Evolutionary conservation across 202 grass and related monocot genomes (phyloP), one percentile per base, ranked within the genome.

Genomic region (Musa balbisiana): DNA sequence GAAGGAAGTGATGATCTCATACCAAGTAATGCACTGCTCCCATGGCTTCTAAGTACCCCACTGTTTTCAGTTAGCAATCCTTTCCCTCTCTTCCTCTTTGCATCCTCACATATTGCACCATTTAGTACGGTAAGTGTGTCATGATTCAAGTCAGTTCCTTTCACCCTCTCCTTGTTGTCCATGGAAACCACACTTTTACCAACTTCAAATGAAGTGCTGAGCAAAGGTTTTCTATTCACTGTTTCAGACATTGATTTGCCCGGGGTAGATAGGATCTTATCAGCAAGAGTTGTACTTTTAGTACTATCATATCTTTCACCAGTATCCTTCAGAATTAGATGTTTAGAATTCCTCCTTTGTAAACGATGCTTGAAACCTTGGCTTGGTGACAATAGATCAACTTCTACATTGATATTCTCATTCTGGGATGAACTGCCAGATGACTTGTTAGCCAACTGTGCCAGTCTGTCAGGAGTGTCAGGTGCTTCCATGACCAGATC

Each of bases 401-500:
- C 49, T 49, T 67, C 71, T 77, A 27, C 49, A 16, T 65, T 79
- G 79, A 43, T 43, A 43, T 43, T 43, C 33, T 43, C 33, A 43
- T 71, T 83, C 66, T 54, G 78, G 64, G 65, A 51, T 76, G 65
- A 62, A 52, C 75, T 79, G 71, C 64, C 54, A 16, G 83, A 68
- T 76, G 78, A 25, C 55, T 78, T 13, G 53, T 69, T 55, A 64
- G 70, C 51, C 74, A 83, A 67, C 84, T 76, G 86, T 26, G 64
- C 60, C 56, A 90, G 78, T 78, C 33, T 78, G 58, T 90, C 90
- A 52, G 87, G 90, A 71, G 87, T 92, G 77, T 92, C 93, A 62
- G 90, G 90, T 71, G 91, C 90, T 84, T 85, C 93, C 77, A 89
- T 76, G 62, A 84, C 55, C 63, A 89, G 62, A 82, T 92, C 71